Evolutionary conservation across 768 basidiomycete species (phyloP).

Genomic region (Strobilomyces confusus): DNA sequence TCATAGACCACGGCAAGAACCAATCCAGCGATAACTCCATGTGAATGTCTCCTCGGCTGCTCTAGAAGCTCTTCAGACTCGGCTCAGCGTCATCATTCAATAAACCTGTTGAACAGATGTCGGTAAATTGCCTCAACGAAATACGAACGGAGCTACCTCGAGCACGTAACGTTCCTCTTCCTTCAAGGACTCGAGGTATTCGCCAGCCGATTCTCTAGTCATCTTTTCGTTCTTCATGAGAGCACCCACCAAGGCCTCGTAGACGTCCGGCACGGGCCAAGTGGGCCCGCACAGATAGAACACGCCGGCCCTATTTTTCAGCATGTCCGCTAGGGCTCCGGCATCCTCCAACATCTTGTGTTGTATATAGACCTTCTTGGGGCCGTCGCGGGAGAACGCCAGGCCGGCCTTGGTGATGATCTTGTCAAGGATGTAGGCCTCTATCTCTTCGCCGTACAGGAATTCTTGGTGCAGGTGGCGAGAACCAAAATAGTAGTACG

Average conservation of each 20-base stretch:
- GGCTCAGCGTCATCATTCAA: conserved; percentile 3
- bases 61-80: not conserved
- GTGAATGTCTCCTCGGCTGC: not conserved
- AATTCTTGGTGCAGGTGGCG: conserved; percentile 94
- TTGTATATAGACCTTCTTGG: conserved; percentile 96
- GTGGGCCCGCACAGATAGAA: conserved; percentile 99
- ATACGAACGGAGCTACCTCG: conserved; percentile 48
- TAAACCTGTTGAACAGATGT: conserved; percentile 20
- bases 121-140: not conserved
- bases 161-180: conserved; percentile 97
- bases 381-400: conserved; percentile 93
- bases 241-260: conserved; percentile 84
- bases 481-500: conserved; percentile 98
- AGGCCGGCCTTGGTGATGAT: conserved; percentile 88
- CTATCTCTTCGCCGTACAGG: conserved; percentile 94
- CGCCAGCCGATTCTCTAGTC: conserved; percentile 63
- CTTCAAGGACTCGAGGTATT: conserved; percentile 84
- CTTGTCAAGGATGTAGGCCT: conserved; percentile 83
- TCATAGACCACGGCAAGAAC: not conserved
- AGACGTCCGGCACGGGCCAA: conserved; percentile 99
- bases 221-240: conserved; percentile 68
- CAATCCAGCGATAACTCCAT: not conserved
- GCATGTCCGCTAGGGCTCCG: conserved; percentile 65
- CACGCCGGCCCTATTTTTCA: conserved; percentile 69
- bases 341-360: conserved; percentile 97